phyloP scores from a whole-genome alignment of 2,329 filamentous ascomycete species.

The Rutstroemia sp. region DNA sequence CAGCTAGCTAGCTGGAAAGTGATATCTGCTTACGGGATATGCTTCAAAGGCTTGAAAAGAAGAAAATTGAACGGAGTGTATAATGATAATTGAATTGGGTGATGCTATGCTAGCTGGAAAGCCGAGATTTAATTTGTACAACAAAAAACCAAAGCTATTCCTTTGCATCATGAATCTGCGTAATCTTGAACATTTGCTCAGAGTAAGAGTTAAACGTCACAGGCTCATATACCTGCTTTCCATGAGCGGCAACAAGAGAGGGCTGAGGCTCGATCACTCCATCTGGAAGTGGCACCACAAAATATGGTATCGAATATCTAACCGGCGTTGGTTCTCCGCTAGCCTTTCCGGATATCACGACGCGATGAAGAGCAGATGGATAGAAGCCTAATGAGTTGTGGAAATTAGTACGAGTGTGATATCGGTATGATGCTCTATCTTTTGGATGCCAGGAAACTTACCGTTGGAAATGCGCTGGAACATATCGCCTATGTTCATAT shows the following conservation, averaged over 20 bases:
- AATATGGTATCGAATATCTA: background rate
- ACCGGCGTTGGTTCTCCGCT: background rate
- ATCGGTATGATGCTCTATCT: background rate
- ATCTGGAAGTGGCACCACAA: background rate
- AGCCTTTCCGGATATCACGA: background rate
- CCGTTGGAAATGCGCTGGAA: background rate
- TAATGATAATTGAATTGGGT: background rate
- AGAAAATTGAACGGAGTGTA: background rate
- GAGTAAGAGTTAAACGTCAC: background rate
- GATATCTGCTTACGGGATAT: too few species aligned
- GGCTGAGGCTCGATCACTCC: background rate
- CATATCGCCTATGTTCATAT: slow-evolving; percentile 1
- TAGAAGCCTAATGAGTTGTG: background rate
- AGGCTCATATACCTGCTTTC: background rate
- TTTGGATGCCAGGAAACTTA: background rate
- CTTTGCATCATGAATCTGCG: background rate
- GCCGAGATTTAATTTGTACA: background rate
- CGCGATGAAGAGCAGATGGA: background rate
- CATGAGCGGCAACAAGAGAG: background rate
- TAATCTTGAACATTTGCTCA: background rate
- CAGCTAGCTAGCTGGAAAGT: too few species aligned
- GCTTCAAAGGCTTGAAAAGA: background rate
- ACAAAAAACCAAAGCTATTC: background rate
- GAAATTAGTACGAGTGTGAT: background rate
- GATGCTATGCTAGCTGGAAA: background rate